Evolutionary conservation across 2,329 filamentous ascomycete species (phyloP), one percentile per base, ranked within the genome.

Genomic region (Thielaviopsis euricoi): DNA sequence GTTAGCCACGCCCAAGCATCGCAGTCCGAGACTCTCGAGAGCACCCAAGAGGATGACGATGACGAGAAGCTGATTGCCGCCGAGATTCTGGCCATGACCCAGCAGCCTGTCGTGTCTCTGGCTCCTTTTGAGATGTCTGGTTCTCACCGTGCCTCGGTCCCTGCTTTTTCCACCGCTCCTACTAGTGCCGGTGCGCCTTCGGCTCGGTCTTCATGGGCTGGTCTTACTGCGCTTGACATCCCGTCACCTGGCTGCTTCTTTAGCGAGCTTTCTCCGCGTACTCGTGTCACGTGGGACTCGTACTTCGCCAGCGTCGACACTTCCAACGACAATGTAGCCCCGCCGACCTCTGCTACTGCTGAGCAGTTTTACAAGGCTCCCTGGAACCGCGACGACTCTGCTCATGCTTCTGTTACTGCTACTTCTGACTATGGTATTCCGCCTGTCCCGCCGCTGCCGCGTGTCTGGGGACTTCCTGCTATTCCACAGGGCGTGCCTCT

Each of bases 161-260:
- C 52, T 67, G 66, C 57, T 66, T 74, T 54, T 9, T 46, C 64
- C 62, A 15, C 57, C 64, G 22, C 65, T 62, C 40, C 37, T 21
- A 43, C 62, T 2, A 52, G 51, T 6, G 53, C 61, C n/a, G 65
- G 63, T 23, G 56, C 58, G 25, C 62, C 63, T 51, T 66, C 75
- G 0, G 65, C 67, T 3, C 69, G 76, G 9, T 79, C 80, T 50
- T 85, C 83, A 15, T 74, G 83, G 15, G 83, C 84, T 58, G 86
- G 84, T 46, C 77, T 96, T 62, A 90, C 87, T 21, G 83, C 80
- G 60, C 78, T 96, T 21, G 90, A 90, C 25, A 89, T 97, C 37
- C 91, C 90, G 6, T 96, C 91, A 0, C 91, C 91, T 0, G 86
- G 88, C 25, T 89, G 86, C 0, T 96, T 96, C 75, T 96, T 96